These are phyloP conservation scores for Pyrenophora teres DNA, from an alignment of 2,329 filamentous ascomycete genomes.

Conservation along the genomic window DNA sequence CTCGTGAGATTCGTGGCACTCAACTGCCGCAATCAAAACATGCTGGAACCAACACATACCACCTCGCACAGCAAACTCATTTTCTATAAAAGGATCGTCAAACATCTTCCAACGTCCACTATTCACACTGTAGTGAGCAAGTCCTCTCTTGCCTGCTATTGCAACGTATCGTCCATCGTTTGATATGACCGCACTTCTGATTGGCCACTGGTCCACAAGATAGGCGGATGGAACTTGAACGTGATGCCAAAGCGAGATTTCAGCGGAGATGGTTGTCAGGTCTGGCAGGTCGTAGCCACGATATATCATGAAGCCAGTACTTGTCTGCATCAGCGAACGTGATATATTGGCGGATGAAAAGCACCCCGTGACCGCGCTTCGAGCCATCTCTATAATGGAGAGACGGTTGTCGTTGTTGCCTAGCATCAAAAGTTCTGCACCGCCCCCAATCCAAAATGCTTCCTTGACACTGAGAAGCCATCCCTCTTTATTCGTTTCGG, in stretches of 20 bases:
- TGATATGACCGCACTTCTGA: constrained; percentile 84
- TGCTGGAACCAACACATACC: constrained; percentile 99
- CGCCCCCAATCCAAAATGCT: constrained; percentile 85
- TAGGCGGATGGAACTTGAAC: constrained; percentile 84
- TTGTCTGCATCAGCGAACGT: constrained; percentile 85
- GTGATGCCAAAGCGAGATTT: constrained; percentile 94
- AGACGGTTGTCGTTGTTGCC: constrained; percentile 74
- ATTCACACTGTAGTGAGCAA: constrained; percentile 93
- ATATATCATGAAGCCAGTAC: constrained; percentile 87
- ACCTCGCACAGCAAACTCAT: constrained; percentile 88
- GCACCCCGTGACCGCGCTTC: constrained; percentile 89
- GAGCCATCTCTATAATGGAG: constrained; percentile 89
- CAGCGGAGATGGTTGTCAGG: constrained; percentile 86
- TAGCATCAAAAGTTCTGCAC: constrained; percentile 81
- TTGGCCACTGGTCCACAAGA: constrained; percentile 90
- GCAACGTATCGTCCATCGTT: constrained; percentile 92
- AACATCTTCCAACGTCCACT: constrained; percentile 98
- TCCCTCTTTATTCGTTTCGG: constrained; percentile 71
- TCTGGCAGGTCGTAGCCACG: constrained; percentile 90
- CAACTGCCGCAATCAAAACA: constrained; percentile 90
- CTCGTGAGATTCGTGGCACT: constrained; percentile 79
- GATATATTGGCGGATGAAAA: constrained; percentile 91
- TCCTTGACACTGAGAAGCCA: constrained; percentile 82
- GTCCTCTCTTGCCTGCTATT: constrained; percentile 87
- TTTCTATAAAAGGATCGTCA: constrained; percentile 76